Evolutionary conservation across 2,329 filamentous ascomycete genomes (phyloP).

Genomic region (Leptodontidium sp.): DNA sequence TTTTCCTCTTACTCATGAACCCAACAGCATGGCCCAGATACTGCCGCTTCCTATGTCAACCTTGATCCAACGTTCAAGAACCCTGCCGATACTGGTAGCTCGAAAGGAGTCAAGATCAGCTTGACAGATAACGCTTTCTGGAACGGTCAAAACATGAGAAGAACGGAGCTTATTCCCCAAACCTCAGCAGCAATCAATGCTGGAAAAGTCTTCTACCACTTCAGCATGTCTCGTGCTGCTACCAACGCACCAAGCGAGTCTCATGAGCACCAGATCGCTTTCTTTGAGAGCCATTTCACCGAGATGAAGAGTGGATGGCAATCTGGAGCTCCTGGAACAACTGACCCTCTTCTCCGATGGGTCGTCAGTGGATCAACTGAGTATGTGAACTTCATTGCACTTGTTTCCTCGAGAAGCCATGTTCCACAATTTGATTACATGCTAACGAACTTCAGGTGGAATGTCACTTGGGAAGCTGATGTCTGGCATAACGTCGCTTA

Average conservation of each 20-base stretch:
- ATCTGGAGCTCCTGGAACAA: constrained; percentile 53
- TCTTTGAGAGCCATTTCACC: constrained; percentile 77
- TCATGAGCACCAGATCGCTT: constrained; percentile 70
- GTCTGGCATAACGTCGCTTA: constrained; percentile 82
- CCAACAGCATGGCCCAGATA: constrained; percentile 61
- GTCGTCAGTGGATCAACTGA: constrained; percentile 65
- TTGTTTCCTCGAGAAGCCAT: neutral
- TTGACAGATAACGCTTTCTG: constrained; percentile 71
- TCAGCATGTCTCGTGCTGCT: constrained; percentile 67
- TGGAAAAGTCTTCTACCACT: constrained; percentile 78
- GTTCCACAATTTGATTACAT: neutral
- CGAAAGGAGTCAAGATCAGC: constrained; percentile 73
- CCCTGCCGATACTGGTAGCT: constrained; percentile 63
- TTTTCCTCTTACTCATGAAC: neutral
- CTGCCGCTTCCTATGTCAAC: constrained; percentile 50
- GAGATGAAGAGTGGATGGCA: constrained; percentile 76
- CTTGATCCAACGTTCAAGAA: constrained; percentile 59
- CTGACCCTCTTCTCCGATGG: constrained; percentile 69
- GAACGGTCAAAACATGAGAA: constrained; percentile 76
- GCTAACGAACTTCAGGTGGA: constrained; percentile 56
- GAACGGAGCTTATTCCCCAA: constrained; percentile 78
- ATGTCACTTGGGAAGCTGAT: constrained; percentile 64
- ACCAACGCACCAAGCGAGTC: constrained; percentile 67
- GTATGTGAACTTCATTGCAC: constrained; percentile 14
- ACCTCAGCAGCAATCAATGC: constrained; percentile 69